phyloP scores from a whole-genome alignment of 2,329 filamentous ascomycete genomes.

The Colletotrichum sidae region DNA sequence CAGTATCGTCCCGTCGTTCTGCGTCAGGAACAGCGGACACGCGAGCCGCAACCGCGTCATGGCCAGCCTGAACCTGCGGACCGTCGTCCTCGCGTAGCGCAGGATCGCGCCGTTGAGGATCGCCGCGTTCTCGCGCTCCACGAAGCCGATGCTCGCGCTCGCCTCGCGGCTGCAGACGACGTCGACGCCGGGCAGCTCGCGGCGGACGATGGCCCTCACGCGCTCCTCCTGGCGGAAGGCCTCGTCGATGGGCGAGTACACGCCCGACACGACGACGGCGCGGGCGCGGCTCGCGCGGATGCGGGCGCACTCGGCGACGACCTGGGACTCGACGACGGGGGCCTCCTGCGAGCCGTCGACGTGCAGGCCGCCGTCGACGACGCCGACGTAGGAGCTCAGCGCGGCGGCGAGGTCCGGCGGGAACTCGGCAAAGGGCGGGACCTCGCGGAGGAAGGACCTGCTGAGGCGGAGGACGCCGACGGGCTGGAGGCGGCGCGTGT shows the following conservation, averaged over 20 bases:
- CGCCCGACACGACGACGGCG: constrained; percentile 60
- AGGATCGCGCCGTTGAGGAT: constrained; percentile 74
- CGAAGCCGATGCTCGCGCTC: constrained; percentile 61
- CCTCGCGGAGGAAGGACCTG: constrained; percentile 63
- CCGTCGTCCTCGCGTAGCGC: constrained; percentile 53
- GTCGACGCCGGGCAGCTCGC: constrained; percentile 53
- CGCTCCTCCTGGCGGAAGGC: constrained; percentile 58
- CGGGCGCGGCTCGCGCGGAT: constrained; percentile 57
- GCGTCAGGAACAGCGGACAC: constrained; percentile 70
- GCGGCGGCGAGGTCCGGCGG: constrained; percentile 60
- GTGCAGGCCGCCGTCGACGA: constrained; percentile 63
- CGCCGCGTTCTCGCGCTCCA: constrained; percentile 74
- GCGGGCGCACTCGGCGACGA: constrained; percentile 48
- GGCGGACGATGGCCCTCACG: constrained; percentile 55
- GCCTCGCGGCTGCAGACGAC: constrained; percentile 65
- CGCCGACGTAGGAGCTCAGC: constrained; percentile 57
- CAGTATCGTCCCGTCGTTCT: constrained; percentile 73
- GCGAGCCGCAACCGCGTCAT: constrained; percentile 60
- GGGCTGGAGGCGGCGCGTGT: constrained; percentile 57
- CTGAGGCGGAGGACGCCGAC: constrained; percentile 67
- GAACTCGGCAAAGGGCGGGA: constrained; percentile 65
- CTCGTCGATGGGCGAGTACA: constrained; percentile 66
- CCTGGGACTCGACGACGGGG: constrained; percentile 46
- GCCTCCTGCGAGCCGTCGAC: constrained; percentile 61
- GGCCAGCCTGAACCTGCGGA: constrained; percentile 64